A percentile compares a stretch with the other conserved stretches of the same genome.
phyloP scores from a whole-genome alignment of 2,329 filamentous ascomycete genomes.

The Penicillium sp. region DNA sequence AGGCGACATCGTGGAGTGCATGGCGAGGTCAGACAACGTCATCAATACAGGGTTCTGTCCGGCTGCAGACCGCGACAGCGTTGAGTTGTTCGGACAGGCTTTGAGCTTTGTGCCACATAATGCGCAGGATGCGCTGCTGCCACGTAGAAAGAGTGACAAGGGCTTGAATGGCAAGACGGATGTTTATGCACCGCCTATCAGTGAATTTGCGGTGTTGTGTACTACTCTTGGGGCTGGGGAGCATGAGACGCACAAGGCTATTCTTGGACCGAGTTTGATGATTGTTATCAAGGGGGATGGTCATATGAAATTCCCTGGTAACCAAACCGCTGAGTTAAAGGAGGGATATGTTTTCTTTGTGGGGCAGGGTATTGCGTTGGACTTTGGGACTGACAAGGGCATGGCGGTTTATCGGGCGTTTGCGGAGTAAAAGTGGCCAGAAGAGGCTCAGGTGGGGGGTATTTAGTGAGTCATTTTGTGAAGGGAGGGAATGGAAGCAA shows the following conservation, averaged over 20 bases:
- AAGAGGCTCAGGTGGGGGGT: background rate
- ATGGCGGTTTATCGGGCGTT: slow-evolving; percentile 53
- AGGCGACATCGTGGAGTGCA: slow-evolving; percentile 75
- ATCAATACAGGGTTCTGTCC: slow-evolving; percentile 75
- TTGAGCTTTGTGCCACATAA: slow-evolving; percentile 65
- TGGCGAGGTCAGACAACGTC: slow-evolving; percentile 74
- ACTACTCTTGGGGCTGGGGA: slow-evolving; percentile 59
- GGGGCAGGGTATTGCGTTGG: slow-evolving; percentile 56
- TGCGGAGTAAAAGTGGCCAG: slow-evolving; percentile 29
- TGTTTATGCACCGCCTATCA: slow-evolving; percentile 65
- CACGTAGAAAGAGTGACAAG: slow-evolving; percentile 50
- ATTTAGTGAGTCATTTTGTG: background rate
- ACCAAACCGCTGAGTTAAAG: slow-evolving; percentile 53
- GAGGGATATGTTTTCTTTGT: slow-evolving; percentile 68
- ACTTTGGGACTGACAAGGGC: slow-evolving; percentile 46
- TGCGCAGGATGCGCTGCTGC: slow-evolving; percentile 57
- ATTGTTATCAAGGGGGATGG: slow-evolving; percentile 63
- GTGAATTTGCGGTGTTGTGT: slow-evolving; percentile 69
- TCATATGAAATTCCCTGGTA: slow-evolving; percentile 54
- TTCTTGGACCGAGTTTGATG: slow-evolving; percentile 63
- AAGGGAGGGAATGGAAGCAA: background rate
- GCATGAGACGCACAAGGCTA: slow-evolving; percentile 55
- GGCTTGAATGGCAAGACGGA: slow-evolving; percentile 61
- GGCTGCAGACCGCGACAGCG: slow-evolving; percentile 60
- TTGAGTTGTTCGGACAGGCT: slow-evolving; percentile 62